phyloP scores from a whole-genome alignment of 345 rosid genomes.

The Durio zibethinus region DNA sequence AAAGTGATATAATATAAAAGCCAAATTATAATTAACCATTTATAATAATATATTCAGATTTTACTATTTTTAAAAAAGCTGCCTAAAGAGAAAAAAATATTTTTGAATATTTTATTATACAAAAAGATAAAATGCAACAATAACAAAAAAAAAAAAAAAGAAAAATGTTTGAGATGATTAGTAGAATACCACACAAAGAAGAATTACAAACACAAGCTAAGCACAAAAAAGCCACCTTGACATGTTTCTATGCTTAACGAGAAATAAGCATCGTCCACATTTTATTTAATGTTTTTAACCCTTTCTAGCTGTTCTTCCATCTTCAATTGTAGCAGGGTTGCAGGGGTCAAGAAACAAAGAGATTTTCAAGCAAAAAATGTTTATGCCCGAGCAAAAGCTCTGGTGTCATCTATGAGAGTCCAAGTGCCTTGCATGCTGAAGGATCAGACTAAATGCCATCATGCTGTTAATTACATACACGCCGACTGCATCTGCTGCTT shows the following conservation, averaged over 20 bases:
- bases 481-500: conserved; percentile 3
- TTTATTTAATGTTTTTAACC: conserved; percentile 1
- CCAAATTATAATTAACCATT: too few relatives aligned
- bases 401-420: not conserved
- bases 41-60: too few relatives aligned
- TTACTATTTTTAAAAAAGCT: not conserved
- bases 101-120: not conserved
- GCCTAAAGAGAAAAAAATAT: not conserved
- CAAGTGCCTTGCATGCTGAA: not conserved
- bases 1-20: too few relatives aligned
- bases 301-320: conserved; percentile 5
- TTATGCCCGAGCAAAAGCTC: not conserved
- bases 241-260: not conserved
- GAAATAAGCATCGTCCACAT: not conserved
- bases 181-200: not conserved
- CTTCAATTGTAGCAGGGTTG: not conserved
- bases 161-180: not conserved
- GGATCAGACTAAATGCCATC: too few relatives aligned
- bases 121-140: not conserved
- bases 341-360: conserved; percentile 3
- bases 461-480: not conserved
- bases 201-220: conserved; percentile 10
- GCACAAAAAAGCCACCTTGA: not conserved
- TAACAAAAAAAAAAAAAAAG: not conserved
- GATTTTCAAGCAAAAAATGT: not conserved